Evolutionary conservation across 805 yeast genomes (phyloP).

Genomic region (Kuraishia capsulata): DNA sequence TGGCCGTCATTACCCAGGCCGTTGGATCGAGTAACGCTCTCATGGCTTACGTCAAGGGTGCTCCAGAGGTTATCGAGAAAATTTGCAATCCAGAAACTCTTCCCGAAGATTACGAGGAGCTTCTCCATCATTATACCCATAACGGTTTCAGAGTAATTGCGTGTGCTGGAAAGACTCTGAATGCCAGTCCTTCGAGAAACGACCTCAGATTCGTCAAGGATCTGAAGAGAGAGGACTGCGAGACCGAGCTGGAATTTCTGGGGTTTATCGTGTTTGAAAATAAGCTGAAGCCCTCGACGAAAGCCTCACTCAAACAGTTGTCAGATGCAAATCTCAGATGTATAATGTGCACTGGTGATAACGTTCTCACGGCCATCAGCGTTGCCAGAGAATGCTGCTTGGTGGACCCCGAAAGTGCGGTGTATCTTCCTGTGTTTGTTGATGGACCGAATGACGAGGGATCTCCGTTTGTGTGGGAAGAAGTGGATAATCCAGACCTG

Average conservation of each 20-base stretch:
- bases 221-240: slow-evolving; percentile 56
- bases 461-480: slow-evolving; percentile 49
- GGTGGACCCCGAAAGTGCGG: slow-evolving; percentile 31
- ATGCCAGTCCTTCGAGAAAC: slow-evolving; percentile 27
- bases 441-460: slow-evolving; percentile 14
- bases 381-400: slow-evolving; percentile 83
- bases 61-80: slow-evolving; percentile 86
- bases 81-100: slow-evolving; percentile 65
- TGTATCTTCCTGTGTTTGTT: slow-evolving; percentile 56
- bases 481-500: slow-evolving; percentile 48
- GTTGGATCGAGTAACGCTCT: slow-evolving; percentile 11
- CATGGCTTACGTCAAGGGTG: slow-evolving; percentile 76
- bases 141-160: slow-evolving; percentile 94
- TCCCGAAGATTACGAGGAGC: slow-evolving; percentile 66
- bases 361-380: slow-evolving; percentile 86
- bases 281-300: slow-evolving; percentile 67
- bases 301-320: slow-evolving; percentile 48
- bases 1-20: slow-evolving; percentile 69
- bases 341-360: slow-evolving; percentile 97
- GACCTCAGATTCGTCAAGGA: slow-evolving; percentile 37
- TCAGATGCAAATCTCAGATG: slow-evolving; percentile 68
- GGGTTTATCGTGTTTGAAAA: slow-evolving; percentile 94
- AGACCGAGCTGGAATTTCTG: slow-evolving; percentile 57
- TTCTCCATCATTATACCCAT: slow-evolving; percentile 81
- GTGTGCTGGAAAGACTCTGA: slow-evolving; percentile 59